Evolutionary conservation across 208 protist genomes (phyloP), one percentile per base, ranked within the genome.

Genomic region (Acanthamoeba castellanii): DNA sequence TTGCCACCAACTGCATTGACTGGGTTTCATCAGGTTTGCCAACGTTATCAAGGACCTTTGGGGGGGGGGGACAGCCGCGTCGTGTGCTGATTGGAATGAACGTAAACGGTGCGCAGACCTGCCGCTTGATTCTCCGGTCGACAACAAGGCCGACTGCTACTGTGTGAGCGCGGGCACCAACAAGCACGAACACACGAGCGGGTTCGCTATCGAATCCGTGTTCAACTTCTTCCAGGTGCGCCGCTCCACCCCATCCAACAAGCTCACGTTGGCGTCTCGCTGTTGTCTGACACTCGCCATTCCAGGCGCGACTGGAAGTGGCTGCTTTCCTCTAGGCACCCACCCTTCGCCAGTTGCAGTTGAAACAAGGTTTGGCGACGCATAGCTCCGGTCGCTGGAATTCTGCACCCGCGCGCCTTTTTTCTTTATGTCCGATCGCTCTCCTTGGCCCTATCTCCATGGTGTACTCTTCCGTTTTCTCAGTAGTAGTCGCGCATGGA

Each of bases 151-250:
- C 20, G 72, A 81, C 30, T 81, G 72, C 72, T 81, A 81, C 72
- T 81, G 72, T n/a, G 32, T 37, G 37, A 81, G 72, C 72, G 72
- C 72, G 22, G 72, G 72, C 72, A 81, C 72, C 72, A 37, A 52
- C 72, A 81, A 81, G 72, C 72, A 81, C 72, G 72, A 81, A 22
- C 72, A 81, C 72, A 81, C 72, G 6, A 81, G 72, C 72, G 72
- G 72, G 6, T 22, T 30, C 14, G 72, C 72, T 9, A 50, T 81
- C 72, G 72, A 81, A 16, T 81, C 72, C 0, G 72, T 81, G 22
- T 81, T 81, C 42, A 81, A 81, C 32, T 81, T 81, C 42, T 42
- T 81, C 72, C 3, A 81, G 32, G 72, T 66, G 50, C 16, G 0
- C 50, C 16, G 14, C 50, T 52, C 47, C 11, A 3, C 37, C 37